Conservation (phyloP, 2,329 filamentous ascomycete genomes). For the Penicillium griseofulvum region DNA sequence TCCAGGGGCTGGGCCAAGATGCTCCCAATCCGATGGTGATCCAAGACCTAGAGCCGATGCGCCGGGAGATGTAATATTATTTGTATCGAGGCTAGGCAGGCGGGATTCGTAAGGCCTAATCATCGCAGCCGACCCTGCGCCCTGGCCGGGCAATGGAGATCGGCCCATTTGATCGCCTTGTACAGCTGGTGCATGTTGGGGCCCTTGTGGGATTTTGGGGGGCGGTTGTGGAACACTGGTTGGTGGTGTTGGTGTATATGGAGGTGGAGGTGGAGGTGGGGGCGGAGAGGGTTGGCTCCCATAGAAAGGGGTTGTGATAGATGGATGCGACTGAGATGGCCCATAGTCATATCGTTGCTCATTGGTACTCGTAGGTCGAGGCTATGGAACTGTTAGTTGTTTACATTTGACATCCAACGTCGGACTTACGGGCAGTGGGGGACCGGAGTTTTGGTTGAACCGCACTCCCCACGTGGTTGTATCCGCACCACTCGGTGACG, state of each 20-base stretch:
- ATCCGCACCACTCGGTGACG: slow-evolving; percentile 27
- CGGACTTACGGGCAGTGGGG: slow-evolving; percentile 39
- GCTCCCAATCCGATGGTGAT: slow-evolving; percentile 50
- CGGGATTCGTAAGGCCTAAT: slow-evolving; percentile 17
- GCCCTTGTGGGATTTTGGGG: slow-evolving; percentile 40
- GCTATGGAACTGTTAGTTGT: slow-evolving; percentile 23
- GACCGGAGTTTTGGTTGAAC: slow-evolving; percentile 36
- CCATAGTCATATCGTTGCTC: slow-evolving; percentile 22
- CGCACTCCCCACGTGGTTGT: slow-evolving; percentile 45
- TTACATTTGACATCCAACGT: not conserved
- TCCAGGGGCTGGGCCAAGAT: slow-evolving; percentile 37
- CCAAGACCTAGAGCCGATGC: slow-evolving; percentile 43
- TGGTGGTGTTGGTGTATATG: slow-evolving; percentile 22
- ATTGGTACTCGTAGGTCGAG: slow-evolving; percentile 36
- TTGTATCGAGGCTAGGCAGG: slow-evolving; percentile 11
- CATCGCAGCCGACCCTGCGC: slow-evolving; percentile 16
- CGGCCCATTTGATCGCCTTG: slow-evolving; percentile 19
- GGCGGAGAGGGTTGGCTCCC: slow-evolving; percentile 13
- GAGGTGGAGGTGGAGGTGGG: slow-evolving; percentile 10
- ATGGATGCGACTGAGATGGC: slow-evolving; percentile 17
- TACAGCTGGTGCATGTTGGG: slow-evolving; percentile 29
- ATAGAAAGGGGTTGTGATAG: slow-evolving; percentile 21
- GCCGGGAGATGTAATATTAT: slow-evolving; percentile 19
- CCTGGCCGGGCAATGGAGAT: slow-evolving; percentile 17
- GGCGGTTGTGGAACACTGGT: slow-evolving; percentile 38